phyloP scores from a whole-genome alignment of 129 eudicot species.

The Lactuca sativa region DNA sequence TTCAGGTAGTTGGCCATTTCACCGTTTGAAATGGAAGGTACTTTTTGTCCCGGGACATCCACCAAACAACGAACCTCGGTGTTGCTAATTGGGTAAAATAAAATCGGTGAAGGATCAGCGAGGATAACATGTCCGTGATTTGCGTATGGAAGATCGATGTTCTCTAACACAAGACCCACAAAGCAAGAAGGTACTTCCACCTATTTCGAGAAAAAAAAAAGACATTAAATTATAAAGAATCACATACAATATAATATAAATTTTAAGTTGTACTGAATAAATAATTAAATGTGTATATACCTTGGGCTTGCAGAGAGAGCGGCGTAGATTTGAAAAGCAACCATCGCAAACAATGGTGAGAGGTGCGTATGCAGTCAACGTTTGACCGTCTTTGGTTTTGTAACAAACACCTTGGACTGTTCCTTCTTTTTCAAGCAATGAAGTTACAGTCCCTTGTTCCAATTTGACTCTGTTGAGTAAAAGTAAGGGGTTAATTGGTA shows the following conservation, averaged over 20 bases:
- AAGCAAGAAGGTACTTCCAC: constrained; percentile 63
- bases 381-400: constrained; percentile 48
- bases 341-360: constrained; percentile 57
- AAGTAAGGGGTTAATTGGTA: constrained; percentile 2
- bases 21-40: constrained; percentile 54
- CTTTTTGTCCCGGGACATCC: constrained; percentile 60
- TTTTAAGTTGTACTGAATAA: neutral
- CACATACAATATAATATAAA: neutral
- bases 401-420: constrained; percentile 41
- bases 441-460: constrained; percentile 60
- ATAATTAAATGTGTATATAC: constrained; percentile 7
- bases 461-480: constrained; percentile 32
- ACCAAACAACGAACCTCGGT: constrained; percentile 61
- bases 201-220: constrained; percentile 21
- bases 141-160: constrained; percentile 51
- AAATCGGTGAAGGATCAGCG: constrained; percentile 55
- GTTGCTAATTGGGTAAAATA: constrained; percentile 55
- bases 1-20: constrained; percentile 57
- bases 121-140: constrained; percentile 61
- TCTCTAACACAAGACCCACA: constrained; percentile 56
- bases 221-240: neutral
- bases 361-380: constrained; percentile 43
- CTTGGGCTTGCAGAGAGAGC: constrained; percentile 50
- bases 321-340: constrained; percentile 54
- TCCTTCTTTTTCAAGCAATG: constrained; percentile 44